phyloP scores from a whole-genome alignment of 306 rosid species.

The Begonia fuchsioides region DNA sequence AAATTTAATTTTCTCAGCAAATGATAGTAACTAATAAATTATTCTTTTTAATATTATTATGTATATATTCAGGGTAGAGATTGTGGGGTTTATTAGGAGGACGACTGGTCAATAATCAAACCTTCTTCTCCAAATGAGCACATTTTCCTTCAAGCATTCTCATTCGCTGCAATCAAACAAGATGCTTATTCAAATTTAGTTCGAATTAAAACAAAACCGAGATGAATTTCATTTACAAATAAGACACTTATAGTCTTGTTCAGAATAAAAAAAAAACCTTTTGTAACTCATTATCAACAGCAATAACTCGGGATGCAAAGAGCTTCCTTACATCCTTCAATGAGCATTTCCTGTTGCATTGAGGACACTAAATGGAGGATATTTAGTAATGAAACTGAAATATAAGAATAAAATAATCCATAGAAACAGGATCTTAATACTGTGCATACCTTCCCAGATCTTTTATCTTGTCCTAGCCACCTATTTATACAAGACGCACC shows the following conservation, averaged over 20 bases:
- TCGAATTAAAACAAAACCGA: not conserved
- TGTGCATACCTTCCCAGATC: slow-evolving; percentile 42
- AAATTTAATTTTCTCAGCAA: no score
- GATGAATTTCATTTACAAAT: not conserved
- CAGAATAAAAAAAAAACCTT: slow-evolving; percentile 30
- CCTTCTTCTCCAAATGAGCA: slow-evolving; percentile 54
- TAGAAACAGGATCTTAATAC: not conserved
- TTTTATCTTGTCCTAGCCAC: slow-evolving; percentile 52
- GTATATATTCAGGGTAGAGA: not conserved
- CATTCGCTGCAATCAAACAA: slow-evolving; percentile 40
- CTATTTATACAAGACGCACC: slow-evolving; percentile 73
- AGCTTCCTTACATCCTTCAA: slow-evolving; percentile 68
- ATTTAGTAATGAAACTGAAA: not conserved
- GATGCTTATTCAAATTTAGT: slow-evolving; percentile 9
- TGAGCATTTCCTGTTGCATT: slow-evolving; percentile 57
- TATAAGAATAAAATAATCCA: not conserved
- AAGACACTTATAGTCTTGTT: no score
- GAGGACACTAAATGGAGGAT: slow-evolving; percentile 49
- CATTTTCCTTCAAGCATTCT: slow-evolving; percentile 52
- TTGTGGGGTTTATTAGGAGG: not conserved
- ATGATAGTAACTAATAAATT: no score
- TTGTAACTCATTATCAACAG: slow-evolving; percentile 53
- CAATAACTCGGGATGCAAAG: slow-evolving; percentile 41
- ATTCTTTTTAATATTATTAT: no score
- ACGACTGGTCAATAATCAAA: slow-evolving; percentile 5